Evolutionary conservation across 208 protist genomes (phyloP), one percentile per base, ranked within the genome.

Genomic region (Porcisia hertigi): DNA sequence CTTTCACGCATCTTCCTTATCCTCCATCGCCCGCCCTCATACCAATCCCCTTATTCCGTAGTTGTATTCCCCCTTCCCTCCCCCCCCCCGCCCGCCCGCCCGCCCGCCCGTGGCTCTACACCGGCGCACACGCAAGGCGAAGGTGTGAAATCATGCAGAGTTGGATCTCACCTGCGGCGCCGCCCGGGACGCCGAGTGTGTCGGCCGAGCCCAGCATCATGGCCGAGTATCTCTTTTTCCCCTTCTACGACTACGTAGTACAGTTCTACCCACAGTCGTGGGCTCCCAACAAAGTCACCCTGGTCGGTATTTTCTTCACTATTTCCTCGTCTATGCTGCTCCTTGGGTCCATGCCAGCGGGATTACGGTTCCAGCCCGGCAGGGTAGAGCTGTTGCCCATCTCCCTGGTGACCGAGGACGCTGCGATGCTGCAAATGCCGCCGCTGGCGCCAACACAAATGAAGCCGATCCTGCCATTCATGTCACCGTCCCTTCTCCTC

Each of bases 241-340:
- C 93, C 18, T 86, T 97, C 54, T 97, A 97, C 73, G 91, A 96
- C 76, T 86, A 55, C n/a, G 34, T 95, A 53, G 84, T 92, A 39
- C 73, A 67, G 49, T 90, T 85, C 47, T 92, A 91, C 71, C 93
- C 91, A 0, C 73, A 58, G 36, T 84, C 77, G 52, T 95, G 89
- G 89, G 53, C 74, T n/a, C 93, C 93, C 47, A 97, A 97, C 84
- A 90, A 84, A 67, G 81, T 97, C 66, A 97, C 93, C 14, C 71
- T 96, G 58, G 78, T 85, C 52, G 93, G 93, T 69, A 89, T 97
- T 57, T 71, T 83, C 73, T 76, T 83, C 73, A 97, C 93, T 18
- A 72, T 93, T 47, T 43, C 85, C 41, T 72, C 93, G n/a, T 96
- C 93, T 7, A 64, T 91, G 49, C 81, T 97, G 47, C 73, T 97